phyloP scores from a whole-genome alignment of 1,284 basidiomycete genomes.

The Pseudomicrostroma phylloplanum region DNA sequence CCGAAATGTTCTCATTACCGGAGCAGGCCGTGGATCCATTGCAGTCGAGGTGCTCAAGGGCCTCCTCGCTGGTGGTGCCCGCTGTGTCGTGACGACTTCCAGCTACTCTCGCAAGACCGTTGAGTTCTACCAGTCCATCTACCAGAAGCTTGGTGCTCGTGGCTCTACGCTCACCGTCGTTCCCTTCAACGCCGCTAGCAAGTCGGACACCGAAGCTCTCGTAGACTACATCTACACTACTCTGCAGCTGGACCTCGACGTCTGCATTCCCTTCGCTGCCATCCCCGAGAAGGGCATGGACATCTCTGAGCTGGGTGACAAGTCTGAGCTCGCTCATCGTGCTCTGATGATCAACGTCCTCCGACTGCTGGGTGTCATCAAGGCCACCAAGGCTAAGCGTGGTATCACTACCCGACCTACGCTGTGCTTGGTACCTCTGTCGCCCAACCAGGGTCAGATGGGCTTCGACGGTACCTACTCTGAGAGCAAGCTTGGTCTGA shows the following conservation, averaged over 20 bases:
- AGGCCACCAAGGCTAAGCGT: constrained; percentile 92
- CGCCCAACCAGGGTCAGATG: constrained; percentile 95
- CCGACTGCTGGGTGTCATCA: constrained; percentile 89
- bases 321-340: constrained; percentile 93
- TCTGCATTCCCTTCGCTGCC: constrained; percentile 95
- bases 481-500: constrained; percentile 95
- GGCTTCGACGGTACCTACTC: constrained; percentile 97
- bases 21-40: constrained; percentile 94
- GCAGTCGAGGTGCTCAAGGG: constrained; percentile 96
- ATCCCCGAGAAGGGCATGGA: constrained; percentile 97
- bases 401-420: constrained; percentile 95
- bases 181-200: constrained; percentile 96
- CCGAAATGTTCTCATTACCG: constrained; percentile 94
- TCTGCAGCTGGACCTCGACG: constrained; percentile 90
- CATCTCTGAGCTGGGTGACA: constrained; percentile 93
- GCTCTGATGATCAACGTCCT: constrained; percentile 75
- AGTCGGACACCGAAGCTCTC: constrained; percentile 85
- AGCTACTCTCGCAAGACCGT: constrained; percentile 62
- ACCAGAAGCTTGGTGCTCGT: constrained; percentile 87
- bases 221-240: constrained; percentile 97
- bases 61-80: constrained; percentile 87
- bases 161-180: constrained; percentile 94
- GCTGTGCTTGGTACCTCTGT: constrained; percentile 92
- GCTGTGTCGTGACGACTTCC: constrained; percentile 90
- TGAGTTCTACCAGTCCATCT: constrained; percentile 97